Evolutionary conservation across 306 rosid species (phyloP).

Genomic region (Aeschynomene evenia): DNA sequence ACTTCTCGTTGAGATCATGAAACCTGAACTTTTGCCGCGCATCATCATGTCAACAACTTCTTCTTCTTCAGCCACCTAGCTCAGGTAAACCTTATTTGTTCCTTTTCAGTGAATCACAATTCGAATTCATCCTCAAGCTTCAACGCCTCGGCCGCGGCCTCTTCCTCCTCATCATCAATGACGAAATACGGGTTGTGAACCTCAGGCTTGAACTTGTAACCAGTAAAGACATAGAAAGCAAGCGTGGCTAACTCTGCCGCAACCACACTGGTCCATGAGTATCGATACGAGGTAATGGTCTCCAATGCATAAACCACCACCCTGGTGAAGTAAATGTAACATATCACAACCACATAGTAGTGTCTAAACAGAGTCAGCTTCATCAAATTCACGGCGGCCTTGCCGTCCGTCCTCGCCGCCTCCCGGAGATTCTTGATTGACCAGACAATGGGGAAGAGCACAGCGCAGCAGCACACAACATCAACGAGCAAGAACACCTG

Average conservation of each 20-base stretch:
- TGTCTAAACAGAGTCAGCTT: constrained; percentile 87
- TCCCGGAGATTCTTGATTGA: constrained; percentile 93
- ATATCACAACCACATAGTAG: constrained; percentile 86
- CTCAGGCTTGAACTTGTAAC: constrained; percentile 91
- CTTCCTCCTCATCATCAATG: constrained; percentile 94
- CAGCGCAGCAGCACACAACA: constrained; percentile 92
- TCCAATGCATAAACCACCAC: constrained; percentile 90
- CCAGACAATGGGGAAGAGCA: constrained; percentile 93
- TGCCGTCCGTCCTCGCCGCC: constrained; percentile 90
- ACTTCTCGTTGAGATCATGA: constrained; percentile 35
- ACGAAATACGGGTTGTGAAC: constrained; percentile 91
- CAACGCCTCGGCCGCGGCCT: constrained; percentile 88
- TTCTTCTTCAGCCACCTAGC: constrained; percentile 30
- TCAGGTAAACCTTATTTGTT: constrained; percentile 18
- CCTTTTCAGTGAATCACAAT: constrained; percentile 44
- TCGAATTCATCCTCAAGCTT: constrained; percentile 97
- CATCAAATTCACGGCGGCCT: constrained; percentile 95
- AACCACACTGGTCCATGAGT: constrained; percentile 93
- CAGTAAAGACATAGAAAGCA: constrained; percentile 78
- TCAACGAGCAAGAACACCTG: constrained; percentile 89
- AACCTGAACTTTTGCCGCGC: constrained; percentile 42
- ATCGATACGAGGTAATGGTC: constrained; percentile 86
- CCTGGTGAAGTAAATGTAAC: constrained; percentile 90
- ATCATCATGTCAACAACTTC: constrained; percentile 34
- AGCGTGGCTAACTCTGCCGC: constrained; percentile 86